Evolutionary conservation across 441 rosid genomes (phyloP).

Genomic region (Bruguiera hainesii): DNA sequence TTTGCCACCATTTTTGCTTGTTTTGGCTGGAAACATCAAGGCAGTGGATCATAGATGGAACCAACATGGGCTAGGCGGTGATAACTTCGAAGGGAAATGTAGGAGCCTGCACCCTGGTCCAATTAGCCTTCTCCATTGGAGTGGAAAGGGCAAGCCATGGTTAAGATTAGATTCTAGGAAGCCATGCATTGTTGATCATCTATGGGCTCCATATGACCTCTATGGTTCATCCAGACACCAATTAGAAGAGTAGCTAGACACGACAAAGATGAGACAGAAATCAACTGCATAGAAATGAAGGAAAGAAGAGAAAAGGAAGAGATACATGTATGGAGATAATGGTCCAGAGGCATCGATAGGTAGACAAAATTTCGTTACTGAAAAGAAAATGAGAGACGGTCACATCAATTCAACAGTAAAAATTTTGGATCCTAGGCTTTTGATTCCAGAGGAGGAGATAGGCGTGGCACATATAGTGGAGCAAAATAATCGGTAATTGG

Average conservation of each 20-base stretch:
- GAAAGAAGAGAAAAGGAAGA: slow-evolving; percentile 11
- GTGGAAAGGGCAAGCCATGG: slow-evolving; percentile 87
- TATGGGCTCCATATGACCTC: slow-evolving; percentile 80
- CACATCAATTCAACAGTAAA: too few relatives aligned
- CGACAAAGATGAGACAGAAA: background rate
- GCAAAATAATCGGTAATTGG: too few relatives aligned
- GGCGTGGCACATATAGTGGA: too few relatives aligned
- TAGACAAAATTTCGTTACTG: too few relatives aligned
- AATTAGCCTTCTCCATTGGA: slow-evolving; percentile 72
- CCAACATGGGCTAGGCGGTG: slow-evolving; percentile 83
- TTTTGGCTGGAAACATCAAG: slow-evolving; percentile 66
- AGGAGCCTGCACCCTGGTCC: slow-evolving; percentile 77
- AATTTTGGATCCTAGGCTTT: too few relatives aligned
- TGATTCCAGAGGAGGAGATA: too few relatives aligned
- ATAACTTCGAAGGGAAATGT: slow-evolving; percentile 61
- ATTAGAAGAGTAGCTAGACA: slow-evolving; percentile 39
- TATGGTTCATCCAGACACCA: slow-evolving; percentile 50
- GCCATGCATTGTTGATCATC: slow-evolving; percentile 67
- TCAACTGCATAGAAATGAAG: background rate
- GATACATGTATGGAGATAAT: background rate
- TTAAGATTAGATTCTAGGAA: slow-evolving; percentile 55
- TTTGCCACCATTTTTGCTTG: slow-evolving; percentile 66
- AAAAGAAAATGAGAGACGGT: too few relatives aligned
- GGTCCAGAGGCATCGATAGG: too few relatives aligned
- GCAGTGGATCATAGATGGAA: slow-evolving; percentile 79